These are phyloP conservation scores for Pyricularia pennisetigena DNA, from an alignment of 2,329 filamentous ascomycete species.

Conservation along the genomic window DNA sequence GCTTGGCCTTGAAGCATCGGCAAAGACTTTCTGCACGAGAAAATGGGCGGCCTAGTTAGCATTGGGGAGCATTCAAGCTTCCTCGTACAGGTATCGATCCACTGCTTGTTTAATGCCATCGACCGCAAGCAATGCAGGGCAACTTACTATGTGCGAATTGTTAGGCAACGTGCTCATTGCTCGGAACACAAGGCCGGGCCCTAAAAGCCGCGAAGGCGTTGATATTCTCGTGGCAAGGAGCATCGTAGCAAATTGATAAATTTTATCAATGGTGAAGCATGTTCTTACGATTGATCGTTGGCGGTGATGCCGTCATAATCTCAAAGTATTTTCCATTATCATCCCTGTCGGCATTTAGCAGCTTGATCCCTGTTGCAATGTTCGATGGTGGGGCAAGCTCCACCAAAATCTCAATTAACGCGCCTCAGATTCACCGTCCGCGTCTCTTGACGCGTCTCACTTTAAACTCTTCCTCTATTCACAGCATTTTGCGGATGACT, in stretches of 20 bases:
- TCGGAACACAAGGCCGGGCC: constrained; percentile 15
- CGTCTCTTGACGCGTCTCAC: background rate
- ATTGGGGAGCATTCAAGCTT: background rate
- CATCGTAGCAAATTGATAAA: background rate
- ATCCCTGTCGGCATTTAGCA: background rate
- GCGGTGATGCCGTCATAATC: background rate
- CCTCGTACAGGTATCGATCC: too few species aligned
- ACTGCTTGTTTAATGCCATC: background rate
- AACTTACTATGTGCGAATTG: constrained; percentile 44
- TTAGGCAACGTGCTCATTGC: constrained; percentile 34
- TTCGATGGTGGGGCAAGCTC: background rate
- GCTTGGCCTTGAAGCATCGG: constrained; percentile 31
- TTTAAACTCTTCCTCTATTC: background rate
- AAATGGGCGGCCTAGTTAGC: background rate
- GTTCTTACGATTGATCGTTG: background rate
- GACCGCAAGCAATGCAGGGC: background rate
- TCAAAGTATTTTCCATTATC: background rate
- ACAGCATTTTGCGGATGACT: background rate
- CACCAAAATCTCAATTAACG: background rate
- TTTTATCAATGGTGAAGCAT: background rate
- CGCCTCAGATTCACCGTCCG: background rate
- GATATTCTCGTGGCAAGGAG: background rate
- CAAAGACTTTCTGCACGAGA: constrained; percentile 44
- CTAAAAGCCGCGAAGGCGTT: background rate
- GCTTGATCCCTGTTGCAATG: background rate